Base-by-base conservation (phyloP, 805 yeast genomes). In the Saccharomycopsis capsularis region DNA sequence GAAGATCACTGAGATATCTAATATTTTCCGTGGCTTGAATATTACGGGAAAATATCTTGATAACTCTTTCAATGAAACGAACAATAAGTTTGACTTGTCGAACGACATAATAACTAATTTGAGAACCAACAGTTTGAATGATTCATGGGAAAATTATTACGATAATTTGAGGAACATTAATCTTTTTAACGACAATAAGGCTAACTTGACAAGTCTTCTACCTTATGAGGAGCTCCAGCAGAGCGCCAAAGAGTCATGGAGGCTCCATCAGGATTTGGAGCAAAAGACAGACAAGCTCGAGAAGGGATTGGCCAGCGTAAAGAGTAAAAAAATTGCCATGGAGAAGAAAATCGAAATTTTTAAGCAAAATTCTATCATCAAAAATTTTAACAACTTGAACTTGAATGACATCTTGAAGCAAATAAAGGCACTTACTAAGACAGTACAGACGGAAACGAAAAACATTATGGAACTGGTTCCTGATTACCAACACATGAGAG, bases 1-100 rank as follows among this genome's bases (percentile, higher is more conserved):
- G 4, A 58, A 65, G 3, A 56, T 66, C 4, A 54, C 55, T 2
- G 72, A 71, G 42, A 64, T 74, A 22, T 64, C 65, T 32, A 60
- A 61, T 4, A 65, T 78, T 21, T 70, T 78, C 57, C 68, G 68
- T 47, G 66, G 78, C 24, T 60, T 78, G 23, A 69, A 65, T 45
- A 69, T 74, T 15, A 71, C 77, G 3, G 67, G 70, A 47, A 76
- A 74, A 53, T 78, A 77, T 58, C 68, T 73, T 42, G 68, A 74
- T 23, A 65, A 69, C 38, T 77, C 75, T 58, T 68, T 75, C 27
- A 61, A 60, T 42, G 79, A 76, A n/a, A 70, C 73, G 2, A 76
- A 74, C 48, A 73, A 71, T 51, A 63, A 63, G 22, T 75, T 73
- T 57, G 60, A 64, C 47, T 60, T 66, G 13, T 63, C 69, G 19